Conservation (phyloP, 768 basidiomycete genomes). For the Coprinopsis strossmayeri region DNA sequence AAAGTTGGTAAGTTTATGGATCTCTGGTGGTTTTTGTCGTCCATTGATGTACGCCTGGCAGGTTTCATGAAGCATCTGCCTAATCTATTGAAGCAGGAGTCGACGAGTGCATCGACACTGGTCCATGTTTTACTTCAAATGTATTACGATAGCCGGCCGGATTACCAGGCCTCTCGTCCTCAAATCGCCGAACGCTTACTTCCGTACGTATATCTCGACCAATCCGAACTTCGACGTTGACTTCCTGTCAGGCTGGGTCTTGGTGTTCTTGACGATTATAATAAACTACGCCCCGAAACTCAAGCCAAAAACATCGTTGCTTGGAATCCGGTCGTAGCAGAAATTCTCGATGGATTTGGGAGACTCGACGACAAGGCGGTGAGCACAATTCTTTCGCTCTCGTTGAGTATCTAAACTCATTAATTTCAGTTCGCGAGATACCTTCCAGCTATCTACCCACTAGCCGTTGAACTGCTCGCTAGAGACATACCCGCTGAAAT, state of each 20-base stretch:
- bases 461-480: constrained; percentile 77
- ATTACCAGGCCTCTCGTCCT: constrained; percentile 77
- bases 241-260: constrained; percentile 60
- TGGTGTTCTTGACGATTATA: constrained; percentile 87
- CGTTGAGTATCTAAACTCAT: constrained; percentile 1
- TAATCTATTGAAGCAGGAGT: constrained; percentile 96
- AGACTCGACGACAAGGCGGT: constrained; percentile 89
- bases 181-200: constrained; percentile 71
- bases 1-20: constrained; percentile 82
- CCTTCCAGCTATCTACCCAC: constrained; percentile 84
- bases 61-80: constrained; percentile 99
- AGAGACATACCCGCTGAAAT: constrained; percentile 83
- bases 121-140: constrained; percentile 89
- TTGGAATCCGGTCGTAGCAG: constrained; percentile 99
- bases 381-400: constrained; percentile 25
- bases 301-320: constrained; percentile 94
- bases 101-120: constrained; percentile 90
- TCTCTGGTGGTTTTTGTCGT: not conserved
- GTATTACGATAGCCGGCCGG: constrained; percentile 88
- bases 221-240: constrained; percentile 10
- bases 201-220: constrained; percentile 41
- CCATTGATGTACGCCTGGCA: constrained; percentile 21
- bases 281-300: constrained; percentile 79
- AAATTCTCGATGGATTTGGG: constrained; percentile 86
- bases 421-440: constrained; percentile 75